A percentile compares a stretch with the other conserved stretches of the same genome.
Conservation (phyloP, 1,139 yeast genomes). For the Pneumocystis canis region DNA sequence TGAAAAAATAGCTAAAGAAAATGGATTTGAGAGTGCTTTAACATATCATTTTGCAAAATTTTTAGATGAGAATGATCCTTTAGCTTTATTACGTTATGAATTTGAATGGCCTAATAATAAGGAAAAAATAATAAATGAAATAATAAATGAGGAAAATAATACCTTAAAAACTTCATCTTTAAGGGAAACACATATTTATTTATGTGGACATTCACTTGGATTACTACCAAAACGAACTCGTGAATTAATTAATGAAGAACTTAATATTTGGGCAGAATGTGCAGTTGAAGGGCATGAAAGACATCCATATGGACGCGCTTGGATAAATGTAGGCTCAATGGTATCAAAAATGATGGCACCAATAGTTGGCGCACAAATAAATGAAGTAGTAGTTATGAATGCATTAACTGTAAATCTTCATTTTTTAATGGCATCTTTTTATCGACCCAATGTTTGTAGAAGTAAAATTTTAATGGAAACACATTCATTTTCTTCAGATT, state of each 20-base stretch:
- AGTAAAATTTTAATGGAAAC: constrained; percentile 69
- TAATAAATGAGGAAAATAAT: constrained; percentile 3
- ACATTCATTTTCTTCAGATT: constrained; percentile 85
- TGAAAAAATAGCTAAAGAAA: not conserved
- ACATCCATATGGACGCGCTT: constrained; percentile 33
- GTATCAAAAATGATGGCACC: constrained; percentile 53
- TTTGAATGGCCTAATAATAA: not conserved
- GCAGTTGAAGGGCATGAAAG: constrained; percentile 79
- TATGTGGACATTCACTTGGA: constrained; percentile 88
- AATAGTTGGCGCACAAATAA: constrained; percentile 55
- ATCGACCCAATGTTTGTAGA: constrained; percentile 41
- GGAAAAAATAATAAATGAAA: not conserved
- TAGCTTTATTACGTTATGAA: not conserved
- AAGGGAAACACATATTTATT: constrained; percentile 33
- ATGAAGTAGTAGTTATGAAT: constrained; percentile 79
- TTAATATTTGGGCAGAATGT: constrained; percentile 64
- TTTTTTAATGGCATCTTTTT: constrained; percentile 56
- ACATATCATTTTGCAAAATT: not conserved
- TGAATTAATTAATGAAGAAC: constrained; percentile 45
- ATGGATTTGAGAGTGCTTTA: not conserved
- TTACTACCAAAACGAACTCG: constrained; percentile 61
- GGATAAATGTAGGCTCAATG: constrained; percentile 79
- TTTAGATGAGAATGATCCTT: not conserved
- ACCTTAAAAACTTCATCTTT: not conserved
- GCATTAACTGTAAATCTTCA: constrained; percentile 73